Evolutionary conservation across 176 grass and related monocot genomes (phyloP), one percentile per base, ranked within the genome.

Genomic region (sorghum (Sorghum bicolor)): DNA sequence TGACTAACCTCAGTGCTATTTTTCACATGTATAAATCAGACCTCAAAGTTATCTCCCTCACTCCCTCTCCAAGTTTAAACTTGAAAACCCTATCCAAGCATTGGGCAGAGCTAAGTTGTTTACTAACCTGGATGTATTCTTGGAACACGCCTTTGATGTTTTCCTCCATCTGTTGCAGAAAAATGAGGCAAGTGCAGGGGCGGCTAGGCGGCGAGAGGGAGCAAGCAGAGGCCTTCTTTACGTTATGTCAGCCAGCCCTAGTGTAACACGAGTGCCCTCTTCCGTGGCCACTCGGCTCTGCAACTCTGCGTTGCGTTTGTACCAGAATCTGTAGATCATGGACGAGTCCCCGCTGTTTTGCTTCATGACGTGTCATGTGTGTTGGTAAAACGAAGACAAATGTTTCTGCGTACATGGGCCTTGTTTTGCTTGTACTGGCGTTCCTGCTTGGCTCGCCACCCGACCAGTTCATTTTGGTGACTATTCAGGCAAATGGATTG

Each of bases 311-410:
- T 62, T 79, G 60, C 17, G 64, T 62, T 15, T 80, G 76, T 85
- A 64, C 75, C 70, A 70, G 87, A 85, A 86, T 62, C 3, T 74
- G 74, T 79, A 83, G 57, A 83, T 79, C 44, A 30, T 82, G 79
- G 17, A 80, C 38, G n/a, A 48, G 28, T n/a, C 11, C 44, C 36
- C 19, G 38, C 62, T 64, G 22, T 43, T 78, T 74, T n/a, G 24
- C 55, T 45, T 86, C 3, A 17, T 16, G 79, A 31, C 28, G 73
- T 58, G 29, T 73, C 26, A 78, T 57, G 40, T 75, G 55, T 61
- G 53, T 53, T 69, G 30, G 28, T 70, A 25, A 69, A 68, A 11
- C 16, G 43, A 37, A 70, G 8, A 24, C 2, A n/a, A 8, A n/a
- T 63, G 22, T 36, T 63, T 14, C 5, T 62, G 20, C 19, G 3